A percentile compares a stretch with the other conserved stretches of the same genome.
These are phyloP conservation scores for Rhizopogon salebrosus DNA, from an alignment of 768 basidiomycete genomes.

Conservation along the genomic window DNA sequence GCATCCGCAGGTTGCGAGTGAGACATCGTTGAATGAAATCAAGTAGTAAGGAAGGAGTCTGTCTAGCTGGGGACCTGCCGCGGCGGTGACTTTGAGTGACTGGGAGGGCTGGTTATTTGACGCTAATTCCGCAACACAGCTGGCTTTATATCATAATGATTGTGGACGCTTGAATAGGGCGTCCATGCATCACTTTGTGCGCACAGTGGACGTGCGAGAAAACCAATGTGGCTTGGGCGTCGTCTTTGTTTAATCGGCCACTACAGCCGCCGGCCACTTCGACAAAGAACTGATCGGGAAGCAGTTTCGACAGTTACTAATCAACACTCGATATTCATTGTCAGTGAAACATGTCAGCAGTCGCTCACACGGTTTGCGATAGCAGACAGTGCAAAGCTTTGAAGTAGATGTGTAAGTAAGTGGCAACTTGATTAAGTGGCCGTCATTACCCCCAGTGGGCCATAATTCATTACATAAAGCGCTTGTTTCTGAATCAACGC, in stretches of 20 bases:
- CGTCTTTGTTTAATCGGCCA: conserved; percentile 7
- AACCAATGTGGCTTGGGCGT: conserved; percentile 7
- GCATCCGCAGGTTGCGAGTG: conserved; percentile 29
- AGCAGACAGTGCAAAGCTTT: no score
- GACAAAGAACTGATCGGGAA: neutral
- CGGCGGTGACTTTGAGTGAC: neutral
- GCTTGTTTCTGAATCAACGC: neutral
- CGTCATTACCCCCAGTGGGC: neutral
- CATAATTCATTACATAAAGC: neutral
- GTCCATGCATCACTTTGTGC: conserved; percentile 1
- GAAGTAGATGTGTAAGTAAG: neutral
- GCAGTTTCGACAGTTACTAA: neutral
- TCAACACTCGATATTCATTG: neutral
- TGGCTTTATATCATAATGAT: conserved; percentile 20
- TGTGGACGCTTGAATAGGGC: conserved; percentile 9
- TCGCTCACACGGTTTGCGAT: neutral
- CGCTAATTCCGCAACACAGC: neutral
- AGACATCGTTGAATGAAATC: conserved; percentile 11
- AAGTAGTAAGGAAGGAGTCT: neutral
- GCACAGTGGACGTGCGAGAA: conserved; percentile 11
- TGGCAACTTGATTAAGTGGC: neutral
- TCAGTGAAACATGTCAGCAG: neutral
- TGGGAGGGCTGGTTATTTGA: neutral
- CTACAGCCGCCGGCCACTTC: neutral
- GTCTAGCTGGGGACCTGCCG: conserved; percentile 9